These are phyloP conservation scores for Penicillium frequentans DNA, from an alignment of 2,329 filamentous ascomycete species.

Conservation along the genomic window DNA sequence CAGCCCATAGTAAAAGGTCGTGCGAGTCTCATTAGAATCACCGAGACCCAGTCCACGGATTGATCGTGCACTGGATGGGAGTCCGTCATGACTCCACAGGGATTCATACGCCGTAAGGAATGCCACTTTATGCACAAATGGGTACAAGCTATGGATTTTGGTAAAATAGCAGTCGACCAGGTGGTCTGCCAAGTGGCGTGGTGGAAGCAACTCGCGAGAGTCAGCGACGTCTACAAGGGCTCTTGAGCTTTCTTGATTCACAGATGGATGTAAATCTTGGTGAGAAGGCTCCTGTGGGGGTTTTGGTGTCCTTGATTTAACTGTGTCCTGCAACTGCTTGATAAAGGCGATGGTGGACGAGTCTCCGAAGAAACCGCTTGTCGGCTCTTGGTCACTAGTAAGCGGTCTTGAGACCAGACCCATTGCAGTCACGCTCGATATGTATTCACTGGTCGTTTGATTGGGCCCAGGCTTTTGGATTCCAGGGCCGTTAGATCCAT, in stretches of 20 bases:
- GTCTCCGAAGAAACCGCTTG: not conserved
- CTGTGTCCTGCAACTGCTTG: not conserved
- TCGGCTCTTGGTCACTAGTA: no score
- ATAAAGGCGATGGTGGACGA: not conserved
- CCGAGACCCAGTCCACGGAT: not conserved
- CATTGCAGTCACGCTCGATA: no score
- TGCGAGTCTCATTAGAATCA: not conserved
- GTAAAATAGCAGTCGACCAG: not conserved
- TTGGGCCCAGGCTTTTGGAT: no score
- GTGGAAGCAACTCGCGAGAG: not conserved
- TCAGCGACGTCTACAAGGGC: not conserved
- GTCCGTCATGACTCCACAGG: not conserved
- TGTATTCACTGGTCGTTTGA: no score
- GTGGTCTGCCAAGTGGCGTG: not conserved
- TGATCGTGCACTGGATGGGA: not conserved
- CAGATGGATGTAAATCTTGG: not conserved
- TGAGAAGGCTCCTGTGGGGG: not conserved
- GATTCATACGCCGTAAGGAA: not conserved
- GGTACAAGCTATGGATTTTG: not conserved
- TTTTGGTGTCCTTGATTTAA: not conserved
- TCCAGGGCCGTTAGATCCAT: no score
- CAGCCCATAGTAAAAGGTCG: not conserved
- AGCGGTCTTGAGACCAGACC: no score
- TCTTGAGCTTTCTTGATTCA: not conserved
- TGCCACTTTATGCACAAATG: not conserved